These are phyloP conservation scores for Strobilomyces confusus DNA, from an alignment of 768 basidiomycete species.

Conservation along the genomic window DNA sequence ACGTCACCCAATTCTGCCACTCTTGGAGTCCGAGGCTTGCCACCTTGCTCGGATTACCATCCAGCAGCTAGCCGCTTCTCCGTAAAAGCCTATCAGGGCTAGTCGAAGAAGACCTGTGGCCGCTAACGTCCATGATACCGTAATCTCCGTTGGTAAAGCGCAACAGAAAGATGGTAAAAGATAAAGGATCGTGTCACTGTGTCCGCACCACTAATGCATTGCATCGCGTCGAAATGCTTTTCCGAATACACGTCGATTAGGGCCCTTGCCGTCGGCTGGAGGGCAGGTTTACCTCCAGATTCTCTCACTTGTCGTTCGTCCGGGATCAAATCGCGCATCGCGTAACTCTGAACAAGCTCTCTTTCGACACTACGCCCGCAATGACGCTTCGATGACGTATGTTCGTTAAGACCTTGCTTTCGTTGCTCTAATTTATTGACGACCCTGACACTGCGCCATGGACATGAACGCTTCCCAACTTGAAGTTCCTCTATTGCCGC, in stretches of 20 bases:
- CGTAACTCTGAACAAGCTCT: slow-evolving; percentile 2
- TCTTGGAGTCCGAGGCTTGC: background rate
- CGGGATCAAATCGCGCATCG: slow-evolving; percentile 8
- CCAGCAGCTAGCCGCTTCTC: slow-evolving; percentile 19
- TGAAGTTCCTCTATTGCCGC: slow-evolving; percentile 27
- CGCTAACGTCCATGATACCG: slow-evolving; percentile 31
- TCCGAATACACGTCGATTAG: slow-evolving; percentile 9
- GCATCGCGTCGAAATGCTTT: slow-evolving; percentile 1
- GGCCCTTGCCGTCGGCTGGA: slow-evolving; percentile 3
- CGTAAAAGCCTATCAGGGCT: slow-evolving; percentile 34
- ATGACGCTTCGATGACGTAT: slow-evolving; percentile 14
- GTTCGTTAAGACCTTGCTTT: slow-evolving; percentile 12
- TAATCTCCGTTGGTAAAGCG: slow-evolving; percentile 31
- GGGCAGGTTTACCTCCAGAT: slow-evolving; percentile 3
- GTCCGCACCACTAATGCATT: slow-evolving; percentile 3
- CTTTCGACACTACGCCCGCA: background rate
- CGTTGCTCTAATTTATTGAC: slow-evolving; percentile 14
- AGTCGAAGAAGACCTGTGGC: slow-evolving; percentile 18
- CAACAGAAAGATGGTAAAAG: slow-evolving; percentile 14
- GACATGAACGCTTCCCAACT: slow-evolving; percentile 13
- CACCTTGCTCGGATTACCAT: slow-evolving; percentile 15
- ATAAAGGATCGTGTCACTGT: slow-evolving; percentile 10
- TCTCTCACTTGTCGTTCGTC: background rate
- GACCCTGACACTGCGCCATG: slow-evolving; percentile 16
- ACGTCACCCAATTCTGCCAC: background rate